These are phyloP conservation scores for Penicillium fuscoglaucum DNA, from an alignment of 2,329 filamentous ascomycete species.

Conservation along the genomic window DNA sequence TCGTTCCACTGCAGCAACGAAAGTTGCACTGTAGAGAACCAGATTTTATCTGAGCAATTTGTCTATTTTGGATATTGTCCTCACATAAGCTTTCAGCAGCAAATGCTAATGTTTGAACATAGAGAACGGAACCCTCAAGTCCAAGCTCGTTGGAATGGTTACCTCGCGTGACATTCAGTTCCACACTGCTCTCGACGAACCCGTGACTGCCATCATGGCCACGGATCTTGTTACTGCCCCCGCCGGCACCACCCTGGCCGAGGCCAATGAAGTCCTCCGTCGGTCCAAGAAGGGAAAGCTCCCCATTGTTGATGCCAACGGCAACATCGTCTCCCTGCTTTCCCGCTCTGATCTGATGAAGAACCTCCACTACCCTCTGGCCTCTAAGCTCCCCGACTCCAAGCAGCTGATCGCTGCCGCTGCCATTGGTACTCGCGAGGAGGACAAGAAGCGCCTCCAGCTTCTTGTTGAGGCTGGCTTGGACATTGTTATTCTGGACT, in stretches of 20 bases:
- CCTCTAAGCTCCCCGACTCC: constrained; percentile 92
- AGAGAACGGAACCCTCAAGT: constrained; percentile 92
- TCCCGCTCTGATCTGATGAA: constrained; percentile 96
- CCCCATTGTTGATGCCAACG: constrained; percentile 79
- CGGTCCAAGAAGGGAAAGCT: constrained; percentile 99
- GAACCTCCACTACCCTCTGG: constrained; percentile 94
- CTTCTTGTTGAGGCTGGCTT: constrained; percentile 92
- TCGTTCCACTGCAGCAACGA: constrained; percentile 99
- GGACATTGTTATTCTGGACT: constrained; percentile 93
- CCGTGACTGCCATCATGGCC: constrained; percentile 90
- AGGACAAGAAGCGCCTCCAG: constrained; percentile 83
- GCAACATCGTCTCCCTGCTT: constrained; percentile 88
- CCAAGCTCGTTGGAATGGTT: constrained; percentile 95
- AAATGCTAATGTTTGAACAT: constrained; percentile 23
- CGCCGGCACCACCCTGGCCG: constrained; percentile 75
- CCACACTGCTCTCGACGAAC: constrained; percentile 69
- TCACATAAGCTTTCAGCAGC: constrained; percentile 9
- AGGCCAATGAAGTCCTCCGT: constrained; percentile 90
- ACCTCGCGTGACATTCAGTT: constrained; percentile 98
- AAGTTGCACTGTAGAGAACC: constrained; percentile 79
- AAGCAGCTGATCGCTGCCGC: constrained; percentile 97
- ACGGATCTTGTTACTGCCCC: constrained; percentile 88
- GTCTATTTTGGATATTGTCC: constrained; percentile 9
- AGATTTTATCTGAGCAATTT: constrained; percentile 51
- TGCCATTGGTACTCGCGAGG: constrained; percentile 89